Evolutionary conservation across 75 land plant species (phyloP).

Genomic region (Ceratopteris richardii): DNA sequence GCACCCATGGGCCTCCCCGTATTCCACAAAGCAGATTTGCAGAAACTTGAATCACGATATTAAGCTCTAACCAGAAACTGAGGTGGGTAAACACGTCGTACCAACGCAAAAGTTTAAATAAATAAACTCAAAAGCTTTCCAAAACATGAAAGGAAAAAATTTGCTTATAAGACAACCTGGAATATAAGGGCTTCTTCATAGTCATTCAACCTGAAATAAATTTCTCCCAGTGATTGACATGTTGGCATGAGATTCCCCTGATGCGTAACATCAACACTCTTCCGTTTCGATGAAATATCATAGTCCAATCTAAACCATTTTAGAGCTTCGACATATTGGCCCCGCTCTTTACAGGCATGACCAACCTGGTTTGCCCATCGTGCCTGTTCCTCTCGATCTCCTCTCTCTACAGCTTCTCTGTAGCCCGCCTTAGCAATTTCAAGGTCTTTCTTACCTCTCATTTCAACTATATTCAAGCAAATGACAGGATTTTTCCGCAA

Average conservation of each 20-base stretch:
- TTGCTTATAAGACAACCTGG: slow-evolving; percentile 58
- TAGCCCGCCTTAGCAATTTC: slow-evolving; percentile 55
- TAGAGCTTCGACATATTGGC: slow-evolving; percentile 90
- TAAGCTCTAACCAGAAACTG: too few species aligned
- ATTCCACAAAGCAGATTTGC: too few species aligned
- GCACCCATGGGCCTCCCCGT: too few species aligned
- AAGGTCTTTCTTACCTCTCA: slow-evolving; percentile 13
- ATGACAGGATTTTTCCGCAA: too few species aligned
- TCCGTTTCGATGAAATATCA: slow-evolving; percentile 53
- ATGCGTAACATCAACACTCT: slow-evolving; percentile 19
- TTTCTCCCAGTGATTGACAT: slow-evolving; percentile 92
- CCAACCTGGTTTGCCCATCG: slow-evolving; percentile 98
- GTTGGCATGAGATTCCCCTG: slow-evolving; percentile 70
- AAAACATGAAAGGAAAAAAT: too few species aligned
- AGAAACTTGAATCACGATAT: too few species aligned
- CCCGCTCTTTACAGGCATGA: slow-evolving; percentile 58
- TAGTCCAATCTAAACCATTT: slow-evolving; percentile 85
- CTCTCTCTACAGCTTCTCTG: slow-evolving; percentile 47
- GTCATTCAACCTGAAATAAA: slow-evolving; percentile 54
- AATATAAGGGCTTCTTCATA: slow-evolving; percentile 67
- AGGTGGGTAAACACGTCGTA: too few species aligned
- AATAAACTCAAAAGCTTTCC: too few species aligned
- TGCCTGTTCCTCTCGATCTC: slow-evolving; percentile 84
- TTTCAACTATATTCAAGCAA: too few species aligned
- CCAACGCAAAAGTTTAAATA: too few species aligned